Base-by-base conservation (phyloP, 805 yeast genomes). In the Debaryomyces prosopidis region DNA sequence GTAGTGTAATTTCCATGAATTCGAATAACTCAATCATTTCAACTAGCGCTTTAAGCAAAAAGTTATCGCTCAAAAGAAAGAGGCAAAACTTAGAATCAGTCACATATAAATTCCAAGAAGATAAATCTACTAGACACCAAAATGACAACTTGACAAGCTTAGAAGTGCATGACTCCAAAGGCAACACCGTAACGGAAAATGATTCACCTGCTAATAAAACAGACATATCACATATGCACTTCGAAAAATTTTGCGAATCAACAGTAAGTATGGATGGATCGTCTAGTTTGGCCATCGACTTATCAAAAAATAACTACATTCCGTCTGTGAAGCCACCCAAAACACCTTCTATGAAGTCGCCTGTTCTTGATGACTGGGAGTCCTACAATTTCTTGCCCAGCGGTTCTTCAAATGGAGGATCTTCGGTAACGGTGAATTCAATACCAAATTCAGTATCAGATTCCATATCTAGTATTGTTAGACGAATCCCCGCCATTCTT, bases 261-360 rank as follows among this genome's bases (percentile, higher is more conserved):
- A 30, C 6, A 5, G 6, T 14, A 6, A 30, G 9, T 5, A 12
- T 30, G 7, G 11, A 30, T 14, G 16, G 12, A 4, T 23, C 34
- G 3, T 27, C 41, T 7, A 10, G n/a, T 27, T 15, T 38, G 41
- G n/a, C 18, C 16, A 14, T 27, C n/a, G 26, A 27, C 20, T 12
- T 26, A 17, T 27, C 41, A 2, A 31, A 38, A n/a, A 33, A 33
- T 2, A 11, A 15, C 5, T 43, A 15, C 26, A 39, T 39, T 17
- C 46, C 46, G 8, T 37, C 42, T 5, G 8, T 35, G 20, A 43
- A 32, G 23, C 31, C 46, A 15, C 46, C 46, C 8, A 15, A 31
- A 14, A 38, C 42, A 5, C 46, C 46, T 16, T 7, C 39, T 6
- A 19, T 17, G 3, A 38, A 18, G 16, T 42, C 45, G 14, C 40